Evolutionary conservation across 208 protist genomes (phyloP).

Genomic region (Acanthamoeba sp.): DNA sequence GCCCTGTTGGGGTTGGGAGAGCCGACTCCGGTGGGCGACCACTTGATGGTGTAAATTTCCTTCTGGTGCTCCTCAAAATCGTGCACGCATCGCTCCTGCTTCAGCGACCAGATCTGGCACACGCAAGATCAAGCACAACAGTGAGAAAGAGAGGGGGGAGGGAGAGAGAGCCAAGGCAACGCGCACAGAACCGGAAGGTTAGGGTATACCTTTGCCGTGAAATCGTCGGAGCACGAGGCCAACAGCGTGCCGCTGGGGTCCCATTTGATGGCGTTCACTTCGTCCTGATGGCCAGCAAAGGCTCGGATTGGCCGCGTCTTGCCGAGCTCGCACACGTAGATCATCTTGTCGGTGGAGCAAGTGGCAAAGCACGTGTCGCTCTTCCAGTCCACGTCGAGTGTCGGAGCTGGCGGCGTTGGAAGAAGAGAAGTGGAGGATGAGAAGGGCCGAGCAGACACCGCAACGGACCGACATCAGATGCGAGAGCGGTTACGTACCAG

Average conservation of each 20-base stretch:
- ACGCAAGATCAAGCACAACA: too few relatives aligned
- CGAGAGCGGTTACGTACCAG: conserved; percentile 13
- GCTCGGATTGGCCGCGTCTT: conserved; percentile 76
- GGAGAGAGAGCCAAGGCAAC: not conserved
- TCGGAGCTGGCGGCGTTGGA: conserved; percentile 86
- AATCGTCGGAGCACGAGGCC: conserved; percentile 94
- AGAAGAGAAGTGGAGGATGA: not conserved
- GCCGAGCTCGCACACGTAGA: conserved; percentile 90
- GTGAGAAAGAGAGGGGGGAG: too few relatives aligned
- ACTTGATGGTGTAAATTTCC: conserved; percentile 92
- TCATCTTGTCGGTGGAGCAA: conserved; percentile 91
- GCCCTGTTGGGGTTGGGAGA: conserved; percentile 85
- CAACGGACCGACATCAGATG: not conserved
- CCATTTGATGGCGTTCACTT: conserved; percentile 94
- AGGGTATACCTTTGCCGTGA: conserved; percentile 88
- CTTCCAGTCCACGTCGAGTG: conserved; percentile 93
- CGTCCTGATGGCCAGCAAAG: conserved; percentile 87
- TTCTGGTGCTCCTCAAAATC: conserved; percentile 87
- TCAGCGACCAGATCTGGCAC: conserved; percentile 84
- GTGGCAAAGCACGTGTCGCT: conserved; percentile 91
- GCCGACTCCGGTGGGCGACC: conserved; percentile 81
- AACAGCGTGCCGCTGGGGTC: conserved; percentile 89
- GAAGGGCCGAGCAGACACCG: too few relatives aligned
- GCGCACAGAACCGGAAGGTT: not conserved
- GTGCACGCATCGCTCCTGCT: conserved; percentile 79